Conservation (phyloP, 805 yeast species). For the Saccharomycopsis fermentans region DNA sequence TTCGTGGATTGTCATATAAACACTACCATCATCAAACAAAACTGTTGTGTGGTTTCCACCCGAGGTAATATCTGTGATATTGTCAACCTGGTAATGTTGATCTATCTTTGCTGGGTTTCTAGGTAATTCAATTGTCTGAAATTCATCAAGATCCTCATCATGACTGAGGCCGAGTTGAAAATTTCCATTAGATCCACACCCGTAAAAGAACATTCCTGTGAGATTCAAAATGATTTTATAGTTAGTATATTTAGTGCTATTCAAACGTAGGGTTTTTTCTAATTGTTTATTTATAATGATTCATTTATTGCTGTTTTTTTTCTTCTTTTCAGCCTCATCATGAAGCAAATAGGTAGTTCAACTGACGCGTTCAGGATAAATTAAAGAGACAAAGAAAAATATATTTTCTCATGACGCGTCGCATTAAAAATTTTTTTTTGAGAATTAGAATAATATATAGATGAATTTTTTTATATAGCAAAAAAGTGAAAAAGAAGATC, state of each 20-base stretch:
- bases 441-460: too few species aligned
- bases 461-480: too few species aligned
- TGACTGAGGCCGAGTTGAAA: slow-evolving; percentile 60
- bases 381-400: too few species aligned
- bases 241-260: too few species aligned
- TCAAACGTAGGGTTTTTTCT: too few species aligned
- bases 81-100: not conserved
- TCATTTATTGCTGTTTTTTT: too few species aligned
- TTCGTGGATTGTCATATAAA: slow-evolving; percentile 14
- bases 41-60: slow-evolving; percentile 86
- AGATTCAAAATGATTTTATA: too few species aligned
- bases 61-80: slow-evolving; percentile 37
- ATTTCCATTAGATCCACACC: slow-evolving; percentile 81
- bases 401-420: not conserved
- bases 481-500: too few species aligned
- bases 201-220: slow-evolving; percentile 26
- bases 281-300: too few species aligned
- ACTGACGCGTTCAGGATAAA: not conserved
- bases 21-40: slow-evolving; percentile 38
- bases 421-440: slow-evolving; percentile 5
- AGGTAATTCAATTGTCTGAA: slow-evolving; percentile 23
- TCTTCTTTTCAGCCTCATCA: not conserved
- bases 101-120: not conserved
- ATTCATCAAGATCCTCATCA: slow-evolving; percentile 34
- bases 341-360: not conserved